Percentiles rank a stretch among this genome's conserved stretches.
Conservation (phyloP, 176 grass and related monocot species). For the Thinopyrum elongatum region DNA sequence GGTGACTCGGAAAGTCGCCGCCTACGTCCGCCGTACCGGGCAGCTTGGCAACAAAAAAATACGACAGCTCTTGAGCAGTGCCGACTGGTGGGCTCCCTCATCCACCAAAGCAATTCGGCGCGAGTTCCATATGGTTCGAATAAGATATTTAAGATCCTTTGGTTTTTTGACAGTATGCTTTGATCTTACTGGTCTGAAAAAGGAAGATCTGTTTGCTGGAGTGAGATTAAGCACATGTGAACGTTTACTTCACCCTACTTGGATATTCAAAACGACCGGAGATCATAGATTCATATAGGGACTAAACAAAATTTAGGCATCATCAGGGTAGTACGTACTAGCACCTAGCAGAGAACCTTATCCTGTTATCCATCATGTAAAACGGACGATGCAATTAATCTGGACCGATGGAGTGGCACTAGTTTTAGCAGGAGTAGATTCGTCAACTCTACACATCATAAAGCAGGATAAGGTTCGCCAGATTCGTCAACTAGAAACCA, state of each 20-base stretch:
- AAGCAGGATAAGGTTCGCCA: constrained; percentile 30
- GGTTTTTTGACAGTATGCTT: too few relatives aligned
- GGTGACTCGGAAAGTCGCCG: constrained; percentile 58
- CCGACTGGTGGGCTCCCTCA: neutral
- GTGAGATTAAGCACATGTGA: constrained; percentile 30
- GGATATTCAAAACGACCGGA: neutral
- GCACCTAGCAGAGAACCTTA: constrained; percentile 11
- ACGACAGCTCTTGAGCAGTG: neutral
- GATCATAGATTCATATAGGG: neutral
- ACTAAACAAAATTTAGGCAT: constrained; percentile 10
- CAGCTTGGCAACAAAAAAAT: neutral
- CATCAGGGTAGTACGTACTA: neutral
- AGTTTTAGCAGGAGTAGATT: constrained; percentile 21
- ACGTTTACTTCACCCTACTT: neutral
- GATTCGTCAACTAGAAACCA: neutral
- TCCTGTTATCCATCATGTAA: neutral
- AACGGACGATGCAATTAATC: constrained; percentile 17
- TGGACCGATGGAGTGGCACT: constrained; percentile 35
- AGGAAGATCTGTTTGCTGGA: neutral
- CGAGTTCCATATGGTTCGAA: constrained; percentile 22
- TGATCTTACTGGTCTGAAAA: neutral
- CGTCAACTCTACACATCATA: constrained; percentile 12
- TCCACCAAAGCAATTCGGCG: neutral
- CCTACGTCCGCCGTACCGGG: constrained; percentile 32
- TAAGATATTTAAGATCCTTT: neutral